Percentiles rank a stretch among this genome's conserved stretches.
These are phyloP conservation scores for Saccharomycopsis sp. DNA, from an alignment of 805 yeast species.

Conservation along the genomic window DNA sequence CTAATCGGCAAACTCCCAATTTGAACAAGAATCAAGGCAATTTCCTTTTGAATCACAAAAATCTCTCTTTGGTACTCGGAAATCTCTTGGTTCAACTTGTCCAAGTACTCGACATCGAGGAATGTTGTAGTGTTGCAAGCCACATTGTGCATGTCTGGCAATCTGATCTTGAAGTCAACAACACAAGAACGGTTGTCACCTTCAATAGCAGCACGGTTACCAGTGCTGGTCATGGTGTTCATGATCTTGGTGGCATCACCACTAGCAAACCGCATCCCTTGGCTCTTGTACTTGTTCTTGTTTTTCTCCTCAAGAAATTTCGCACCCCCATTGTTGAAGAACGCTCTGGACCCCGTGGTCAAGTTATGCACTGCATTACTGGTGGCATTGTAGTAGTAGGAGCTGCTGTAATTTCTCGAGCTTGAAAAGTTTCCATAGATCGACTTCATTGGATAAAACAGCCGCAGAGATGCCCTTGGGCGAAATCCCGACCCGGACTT, in stretches of 20 bases:
- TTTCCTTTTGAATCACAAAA: conserved; percentile 35
- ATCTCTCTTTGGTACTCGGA: conserved; percentile 33
- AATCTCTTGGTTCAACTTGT: conserved; percentile 31
- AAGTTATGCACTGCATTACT: conserved; percentile 52
- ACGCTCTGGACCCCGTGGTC: conserved; percentile 39
- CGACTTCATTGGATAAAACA: no score
- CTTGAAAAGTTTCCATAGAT: no score
- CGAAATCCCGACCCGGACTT: no score
- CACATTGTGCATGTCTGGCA: conserved; percentile 37
- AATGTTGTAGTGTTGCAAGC: conserved; percentile 28
- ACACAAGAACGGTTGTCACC: conserved; percentile 39
- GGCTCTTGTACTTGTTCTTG: conserved; percentile 14
- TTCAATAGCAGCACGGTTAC: conserved; percentile 28
- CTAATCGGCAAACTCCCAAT: conserved; percentile 62
- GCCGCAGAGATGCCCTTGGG: no score
- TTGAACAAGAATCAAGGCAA: conserved; percentile 36
- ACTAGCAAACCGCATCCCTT: conserved; percentile 4
- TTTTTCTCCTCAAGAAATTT: conserved; percentile 19
- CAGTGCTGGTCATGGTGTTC: conserved; percentile 14
- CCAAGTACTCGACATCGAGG: conserved; percentile 38
- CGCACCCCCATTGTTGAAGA: conserved; percentile 27
- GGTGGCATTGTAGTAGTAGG: conserved; percentile 32
- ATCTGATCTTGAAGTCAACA: conserved; percentile 42
- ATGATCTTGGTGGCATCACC: no score
- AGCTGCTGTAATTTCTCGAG: no score